A percentile compares a stretch with the other conserved stretches of the same genome.
These are phyloP conservation scores for Monosporascus sp. DNA, from an alignment of 2,329 filamentous ascomycete genomes.

Conservation along the genomic window DNA sequence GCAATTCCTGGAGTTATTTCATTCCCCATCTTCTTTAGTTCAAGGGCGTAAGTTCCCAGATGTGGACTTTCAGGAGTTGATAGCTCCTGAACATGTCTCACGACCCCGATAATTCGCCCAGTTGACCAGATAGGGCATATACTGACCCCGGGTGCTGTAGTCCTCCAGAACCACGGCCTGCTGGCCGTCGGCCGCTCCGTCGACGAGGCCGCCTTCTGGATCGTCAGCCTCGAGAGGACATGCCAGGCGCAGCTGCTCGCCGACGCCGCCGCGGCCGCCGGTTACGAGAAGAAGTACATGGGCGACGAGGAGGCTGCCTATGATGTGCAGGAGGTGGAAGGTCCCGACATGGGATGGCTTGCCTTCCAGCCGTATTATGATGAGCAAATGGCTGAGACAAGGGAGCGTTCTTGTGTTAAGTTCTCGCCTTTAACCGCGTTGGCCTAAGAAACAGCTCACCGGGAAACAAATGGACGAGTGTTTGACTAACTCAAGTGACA, in stretches of 20 bases:
- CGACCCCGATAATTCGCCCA: too few species aligned
- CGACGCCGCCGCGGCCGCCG: constrained; percentile 10
- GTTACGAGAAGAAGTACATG: constrained; percentile 4
- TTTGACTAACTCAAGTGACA: too few species aligned
- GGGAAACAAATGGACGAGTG: too few species aligned
- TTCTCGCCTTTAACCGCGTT: too few species aligned
- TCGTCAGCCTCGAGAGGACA: constrained; percentile 33
- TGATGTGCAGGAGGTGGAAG: constrained; percentile 25
- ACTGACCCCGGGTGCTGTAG: too few species aligned
- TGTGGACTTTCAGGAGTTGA: too few species aligned
- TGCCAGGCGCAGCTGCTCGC: constrained; percentile 34
- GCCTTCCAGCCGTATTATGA: constrained; percentile 50
- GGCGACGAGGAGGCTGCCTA: neutral
- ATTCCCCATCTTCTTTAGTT: too few species aligned
- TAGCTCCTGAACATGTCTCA: too few species aligned
- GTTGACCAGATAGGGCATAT: too few species aligned
- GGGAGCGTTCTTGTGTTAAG: constrained; percentile 37
- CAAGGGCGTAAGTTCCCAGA: too few species aligned
- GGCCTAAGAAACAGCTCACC: too few species aligned
- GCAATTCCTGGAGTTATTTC: too few species aligned
- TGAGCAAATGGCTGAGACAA: constrained; percentile 45
- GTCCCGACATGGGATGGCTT: constrained; percentile 46
- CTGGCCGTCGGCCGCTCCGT: constrained; percentile 37
- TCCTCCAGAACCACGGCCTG: constrained; percentile 40
- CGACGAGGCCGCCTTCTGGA: constrained; percentile 39